Conservation (phyloP, 1,284 basidiomycete genomes). For the Sanguinoderma infundibulare region DNA sequence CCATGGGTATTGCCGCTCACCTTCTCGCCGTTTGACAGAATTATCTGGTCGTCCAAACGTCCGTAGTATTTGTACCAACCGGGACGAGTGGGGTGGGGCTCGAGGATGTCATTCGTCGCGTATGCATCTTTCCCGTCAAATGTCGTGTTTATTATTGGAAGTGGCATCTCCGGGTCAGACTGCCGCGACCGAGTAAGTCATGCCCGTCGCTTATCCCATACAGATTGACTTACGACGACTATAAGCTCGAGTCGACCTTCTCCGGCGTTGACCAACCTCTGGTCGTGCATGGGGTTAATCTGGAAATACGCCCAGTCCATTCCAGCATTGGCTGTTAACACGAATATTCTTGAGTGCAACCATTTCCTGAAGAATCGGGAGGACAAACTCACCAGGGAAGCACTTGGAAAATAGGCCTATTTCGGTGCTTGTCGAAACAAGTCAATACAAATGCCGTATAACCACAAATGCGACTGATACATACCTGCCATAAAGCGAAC, state of each 20-base stretch:
- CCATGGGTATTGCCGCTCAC: not conserved
- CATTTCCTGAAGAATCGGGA: not conserved
- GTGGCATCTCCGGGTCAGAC: slow-evolving; percentile 18
- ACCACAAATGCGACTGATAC: too few relatives aligned
- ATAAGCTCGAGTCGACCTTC: slow-evolving; percentile 28
- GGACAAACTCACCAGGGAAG: slow-evolving; percentile 11
- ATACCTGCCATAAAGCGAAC: slow-evolving; percentile 32
- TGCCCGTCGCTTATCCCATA: not conserved
- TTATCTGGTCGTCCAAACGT: slow-evolving; percentile 49
- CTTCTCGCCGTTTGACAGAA: slow-evolving; percentile 34
- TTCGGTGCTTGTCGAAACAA: slow-evolving; percentile 25
- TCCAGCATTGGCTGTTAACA: slow-evolving; percentile 15
- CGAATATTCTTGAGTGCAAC: not conserved
- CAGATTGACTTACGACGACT: slow-evolving; percentile 18
- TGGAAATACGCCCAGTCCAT: slow-evolving; percentile 30
- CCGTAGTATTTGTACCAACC: slow-evolving; percentile 48
- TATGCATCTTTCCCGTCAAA: slow-evolving; percentile 34
- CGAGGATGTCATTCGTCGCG: slow-evolving; percentile 46
- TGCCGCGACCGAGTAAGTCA: not conserved
- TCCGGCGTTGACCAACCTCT: slow-evolving; percentile 20
- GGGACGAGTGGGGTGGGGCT: slow-evolving; percentile 45
- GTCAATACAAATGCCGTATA: not conserved
- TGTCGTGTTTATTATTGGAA: slow-evolving; percentile 33
- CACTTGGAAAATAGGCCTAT: slow-evolving; percentile 20
- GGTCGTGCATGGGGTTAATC: slow-evolving; percentile 2